Conservation (phyloP, 345 rosid species). For the Lepidium aucheri region DNA sequence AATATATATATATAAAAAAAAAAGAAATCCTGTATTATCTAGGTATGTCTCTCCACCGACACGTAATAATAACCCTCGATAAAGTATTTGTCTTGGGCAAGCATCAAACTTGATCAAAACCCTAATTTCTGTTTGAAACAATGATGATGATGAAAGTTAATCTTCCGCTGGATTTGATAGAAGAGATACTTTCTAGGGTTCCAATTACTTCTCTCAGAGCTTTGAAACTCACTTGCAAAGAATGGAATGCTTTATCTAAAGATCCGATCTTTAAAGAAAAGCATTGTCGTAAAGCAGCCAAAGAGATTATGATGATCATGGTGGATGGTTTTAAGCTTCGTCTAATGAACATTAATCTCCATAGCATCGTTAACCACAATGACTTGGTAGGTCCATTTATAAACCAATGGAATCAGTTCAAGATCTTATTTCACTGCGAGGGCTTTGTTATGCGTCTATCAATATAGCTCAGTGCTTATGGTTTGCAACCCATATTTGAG, state of each 20-base stretch:
- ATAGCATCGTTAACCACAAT: no score
- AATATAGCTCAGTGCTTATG: not conserved
- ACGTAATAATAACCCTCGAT: no score
- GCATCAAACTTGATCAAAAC: no score
- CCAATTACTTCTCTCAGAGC: not conserved
- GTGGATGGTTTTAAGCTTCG: not conserved
- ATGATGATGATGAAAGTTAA: not conserved
- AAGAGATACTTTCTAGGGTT: not conserved
- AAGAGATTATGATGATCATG: not conserved
- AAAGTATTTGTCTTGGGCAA: no score
- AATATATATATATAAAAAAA: no score
- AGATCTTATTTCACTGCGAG: not conserved
- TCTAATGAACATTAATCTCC: not conserved
- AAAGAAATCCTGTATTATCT: no score
- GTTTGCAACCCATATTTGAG: slow-evolving; percentile 8
- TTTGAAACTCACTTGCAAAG: not conserved
- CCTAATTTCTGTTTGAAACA: no score
- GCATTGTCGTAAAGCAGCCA: not conserved
- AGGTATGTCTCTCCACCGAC: no score
- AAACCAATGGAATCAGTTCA: not conserved
- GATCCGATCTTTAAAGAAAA: not conserved
- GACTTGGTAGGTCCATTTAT: not conserved
- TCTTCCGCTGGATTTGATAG: not conserved
- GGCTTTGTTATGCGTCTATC: not conserved
- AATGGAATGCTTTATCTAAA: not conserved